Evolutionary conservation across 257 asterid genomes (phyloP).

Genomic region (Solanum ossicruentum): DNA sequence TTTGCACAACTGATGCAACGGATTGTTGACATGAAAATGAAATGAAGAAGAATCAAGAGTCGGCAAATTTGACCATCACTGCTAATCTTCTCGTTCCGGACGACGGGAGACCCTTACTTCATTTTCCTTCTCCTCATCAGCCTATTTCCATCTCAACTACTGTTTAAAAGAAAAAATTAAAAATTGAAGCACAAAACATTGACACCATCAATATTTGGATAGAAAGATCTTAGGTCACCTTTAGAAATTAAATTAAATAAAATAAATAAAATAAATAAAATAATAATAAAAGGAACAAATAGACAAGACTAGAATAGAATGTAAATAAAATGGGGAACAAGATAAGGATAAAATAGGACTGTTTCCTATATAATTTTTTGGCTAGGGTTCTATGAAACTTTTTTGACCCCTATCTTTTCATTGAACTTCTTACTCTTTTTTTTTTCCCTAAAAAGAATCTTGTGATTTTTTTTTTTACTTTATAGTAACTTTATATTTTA

Average conservation of each 20-base stretch:
- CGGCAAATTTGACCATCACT: no score
- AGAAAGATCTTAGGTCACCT: neutral
- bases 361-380: neutral
- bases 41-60: no score
- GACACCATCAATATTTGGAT: neutral
- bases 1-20: no score
- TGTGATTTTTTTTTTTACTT: neutral
- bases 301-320: constrained; percentile 26
- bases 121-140: no score
- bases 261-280: neutral
- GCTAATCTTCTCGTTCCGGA: no score
- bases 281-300: constrained; percentile 9
- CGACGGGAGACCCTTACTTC: no score
- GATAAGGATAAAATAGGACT: constrained; percentile 3
- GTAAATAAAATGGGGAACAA: constrained; percentile 27
- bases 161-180: neutral
- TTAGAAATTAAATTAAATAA: neutral
- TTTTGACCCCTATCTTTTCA: neutral
- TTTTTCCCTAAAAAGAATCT: neutral
- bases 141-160: no score
- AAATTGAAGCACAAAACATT: neutral
- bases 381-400: neutral
- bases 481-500: neutral
- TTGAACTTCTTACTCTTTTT: neutral
- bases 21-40: no score